phyloP scores from a whole-genome alignment of 73 alveolate species.

The Paramecium primaurelia region DNA sequence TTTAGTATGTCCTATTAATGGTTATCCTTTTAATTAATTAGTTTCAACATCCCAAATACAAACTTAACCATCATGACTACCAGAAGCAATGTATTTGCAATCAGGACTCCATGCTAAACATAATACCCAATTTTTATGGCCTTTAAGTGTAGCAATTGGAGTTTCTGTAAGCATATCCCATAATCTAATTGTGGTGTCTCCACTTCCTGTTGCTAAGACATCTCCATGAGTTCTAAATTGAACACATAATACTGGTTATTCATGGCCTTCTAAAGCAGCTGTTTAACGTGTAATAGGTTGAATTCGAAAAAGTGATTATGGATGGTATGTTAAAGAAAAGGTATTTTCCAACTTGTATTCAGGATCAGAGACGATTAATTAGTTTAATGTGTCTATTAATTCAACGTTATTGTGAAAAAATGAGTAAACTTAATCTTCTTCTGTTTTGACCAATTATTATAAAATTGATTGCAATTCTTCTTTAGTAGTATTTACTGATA shows the following conservation, averaged over 20 bases:
- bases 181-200: slow-evolving; percentile 95
- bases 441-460: not conserved
- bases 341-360: slow-evolving; percentile 40
- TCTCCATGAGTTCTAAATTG: slow-evolving; percentile 84
- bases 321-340: slow-evolving; percentile 90
- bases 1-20: slow-evolving; percentile 92
- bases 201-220: slow-evolving; percentile 94
- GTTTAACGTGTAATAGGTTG: slow-evolving; percentile 98
- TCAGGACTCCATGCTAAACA: slow-evolving; percentile 86
- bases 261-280: slow-evolving; percentile 98
- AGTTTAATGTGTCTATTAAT: not conserved
- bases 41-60: slow-evolving; percentile 85
- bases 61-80: slow-evolving; percentile 88
- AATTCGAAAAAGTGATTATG: slow-evolving; percentile 95
- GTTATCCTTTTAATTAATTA: slow-evolving; percentile 72
- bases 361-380: not conserved
- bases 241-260: slow-evolving; percentile 88
- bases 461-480: slow-evolving; percentile 46
- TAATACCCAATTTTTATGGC: slow-evolving; percentile 92
- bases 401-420: slow-evolving; percentile 42
- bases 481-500: slow-evolving; percentile 26
- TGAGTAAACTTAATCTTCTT: slow-evolving; percentile 52
- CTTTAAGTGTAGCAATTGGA: slow-evolving; percentile 86
- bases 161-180: slow-evolving; percentile 99
- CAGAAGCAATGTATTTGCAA: slow-evolving; percentile 81